Evolutionary conservation across 2,329 filamentous ascomycete species (phyloP).

Genomic region (Fusarium burgessii): DNA sequence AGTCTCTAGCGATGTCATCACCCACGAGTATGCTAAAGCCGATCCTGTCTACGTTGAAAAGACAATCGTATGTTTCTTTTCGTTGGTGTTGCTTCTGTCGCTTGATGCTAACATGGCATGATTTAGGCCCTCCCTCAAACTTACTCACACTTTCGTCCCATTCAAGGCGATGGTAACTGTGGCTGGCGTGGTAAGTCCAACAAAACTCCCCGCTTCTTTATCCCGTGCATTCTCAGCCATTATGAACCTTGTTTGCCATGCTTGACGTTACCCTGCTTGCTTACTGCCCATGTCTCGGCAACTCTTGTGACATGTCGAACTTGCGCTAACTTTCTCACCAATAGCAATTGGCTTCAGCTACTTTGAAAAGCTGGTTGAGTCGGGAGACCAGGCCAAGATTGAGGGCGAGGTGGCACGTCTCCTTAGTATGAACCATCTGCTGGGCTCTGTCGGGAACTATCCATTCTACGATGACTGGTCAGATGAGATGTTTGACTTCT

Average conservation of each 20-base stretch:
- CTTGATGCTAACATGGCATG: slow-evolving; percentile 28
- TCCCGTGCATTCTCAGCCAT: slow-evolving; percentile 6
- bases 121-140: slow-evolving; percentile 80
- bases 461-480: slow-evolving; percentile 83
- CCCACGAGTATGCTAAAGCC: slow-evolving; percentile 87
- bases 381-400: slow-evolving; percentile 73
- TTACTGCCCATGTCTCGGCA: slow-evolving; percentile 36
- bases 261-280: slow-evolving; percentile 28
- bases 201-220: slow-evolving; percentile 25
- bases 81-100: not conserved
- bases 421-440: slow-evolving; percentile 75
- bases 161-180: slow-evolving; percentile 94
- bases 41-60: slow-evolving; percentile 88
- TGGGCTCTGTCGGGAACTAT: slow-evolving; percentile 79
- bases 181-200: slow-evolving; percentile 89
- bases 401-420: slow-evolving; percentile 79
- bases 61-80: slow-evolving; percentile 76
- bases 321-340: slow-evolving; percentile 27
- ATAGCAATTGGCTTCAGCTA: slow-evolving; percentile 92
- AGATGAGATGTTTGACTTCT: slow-evolving; percentile 76
- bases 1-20: slow-evolving; percentile 80
- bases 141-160: slow-evolving; percentile 87
- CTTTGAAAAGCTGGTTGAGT: slow-evolving; percentile 84
- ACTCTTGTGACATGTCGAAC: slow-evolving; percentile 16
- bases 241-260: slow-evolving; percentile 15